phyloP scores from a whole-genome alignment of 768 basidiomycete species.

The Podaxis sp. region DNA sequence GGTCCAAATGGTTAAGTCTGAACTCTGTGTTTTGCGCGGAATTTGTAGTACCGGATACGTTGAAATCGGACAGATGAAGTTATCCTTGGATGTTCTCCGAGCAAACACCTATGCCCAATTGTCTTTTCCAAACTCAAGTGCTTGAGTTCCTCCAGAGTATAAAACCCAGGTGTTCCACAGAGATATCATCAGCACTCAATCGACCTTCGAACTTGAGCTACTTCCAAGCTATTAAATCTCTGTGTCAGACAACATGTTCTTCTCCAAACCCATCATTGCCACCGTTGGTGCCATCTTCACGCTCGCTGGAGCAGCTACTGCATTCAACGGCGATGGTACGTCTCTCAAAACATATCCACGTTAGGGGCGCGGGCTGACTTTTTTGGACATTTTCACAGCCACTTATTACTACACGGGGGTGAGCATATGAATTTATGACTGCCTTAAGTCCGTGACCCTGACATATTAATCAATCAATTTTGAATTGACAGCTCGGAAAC shows the following conservation, averaged over 20 bases:
- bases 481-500: conserved; percentile 20
- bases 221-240: not conserved
- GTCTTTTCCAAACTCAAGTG: not conserved
- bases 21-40: not conserved
- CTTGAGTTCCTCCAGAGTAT: not conserved
- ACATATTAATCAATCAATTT: not conserved
- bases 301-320: conserved; percentile 5
- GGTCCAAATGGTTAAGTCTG: not conserved
- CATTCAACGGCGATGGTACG: conserved; percentile 21
- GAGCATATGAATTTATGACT: not conserved
- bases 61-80: not conserved
- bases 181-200: not conserved
- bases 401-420: conserved; percentile 24
- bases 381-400: conserved; percentile 15
- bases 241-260: conserved; percentile 2
- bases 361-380: conserved; percentile 3
- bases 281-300: not conserved
- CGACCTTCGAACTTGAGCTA: not conserved
- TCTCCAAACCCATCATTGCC: not conserved
- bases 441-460: not conserved
- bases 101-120: not conserved
- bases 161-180: not conserved
- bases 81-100: not conserved
- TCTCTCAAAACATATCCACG: not conserved
- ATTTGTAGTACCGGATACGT: not conserved